These are phyloP conservation scores for Colletotrichum sublineola DNA, from an alignment of 2,329 filamentous ascomycete species.

Conservation along the genomic window DNA sequence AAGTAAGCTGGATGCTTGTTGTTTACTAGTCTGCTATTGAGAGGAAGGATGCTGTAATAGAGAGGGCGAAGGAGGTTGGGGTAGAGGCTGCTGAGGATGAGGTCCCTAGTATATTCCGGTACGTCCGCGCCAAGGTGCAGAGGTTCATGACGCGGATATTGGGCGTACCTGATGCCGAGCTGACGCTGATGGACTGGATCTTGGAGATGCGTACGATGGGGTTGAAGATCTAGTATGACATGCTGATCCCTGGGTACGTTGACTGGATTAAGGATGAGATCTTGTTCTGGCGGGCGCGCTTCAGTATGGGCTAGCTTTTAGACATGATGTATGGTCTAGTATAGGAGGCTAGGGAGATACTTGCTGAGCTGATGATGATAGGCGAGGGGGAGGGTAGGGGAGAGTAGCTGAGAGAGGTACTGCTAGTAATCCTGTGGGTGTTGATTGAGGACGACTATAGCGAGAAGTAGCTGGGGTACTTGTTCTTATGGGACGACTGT, in stretches of 20 bases:
- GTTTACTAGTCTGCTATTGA: conserved; percentile 17
- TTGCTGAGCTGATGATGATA: conserved; percentile 22
- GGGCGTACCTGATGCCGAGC: too few species aligned
- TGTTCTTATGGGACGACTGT: not conserved
- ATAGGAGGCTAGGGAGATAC: conserved; percentile 7
- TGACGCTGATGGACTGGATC: too few species aligned
- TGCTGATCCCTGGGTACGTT: not conserved
- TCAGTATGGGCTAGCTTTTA: not conserved
- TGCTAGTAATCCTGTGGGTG: too few species aligned
- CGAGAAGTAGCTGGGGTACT: not conserved
- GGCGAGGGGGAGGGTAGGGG: not conserved
- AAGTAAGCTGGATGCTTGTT: conserved; percentile 37
- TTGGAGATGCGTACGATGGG: too few species aligned
- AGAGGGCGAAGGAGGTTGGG: too few species aligned
- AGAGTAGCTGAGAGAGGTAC: not conserved
- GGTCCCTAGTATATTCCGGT: too few species aligned
- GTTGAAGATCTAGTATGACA: conserved; percentile 41
- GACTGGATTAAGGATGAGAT: not conserved
- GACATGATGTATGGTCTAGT: too few species aligned
- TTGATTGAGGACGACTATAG: not conserved
- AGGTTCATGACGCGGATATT: too few species aligned
- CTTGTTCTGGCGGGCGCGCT: not conserved
- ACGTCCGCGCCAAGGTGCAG: too few species aligned
- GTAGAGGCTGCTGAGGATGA: too few species aligned
- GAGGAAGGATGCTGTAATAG: too few species aligned